Conservation (phyloP, 768 basidiomycete species). For the Mycena capillaripes region DNA sequence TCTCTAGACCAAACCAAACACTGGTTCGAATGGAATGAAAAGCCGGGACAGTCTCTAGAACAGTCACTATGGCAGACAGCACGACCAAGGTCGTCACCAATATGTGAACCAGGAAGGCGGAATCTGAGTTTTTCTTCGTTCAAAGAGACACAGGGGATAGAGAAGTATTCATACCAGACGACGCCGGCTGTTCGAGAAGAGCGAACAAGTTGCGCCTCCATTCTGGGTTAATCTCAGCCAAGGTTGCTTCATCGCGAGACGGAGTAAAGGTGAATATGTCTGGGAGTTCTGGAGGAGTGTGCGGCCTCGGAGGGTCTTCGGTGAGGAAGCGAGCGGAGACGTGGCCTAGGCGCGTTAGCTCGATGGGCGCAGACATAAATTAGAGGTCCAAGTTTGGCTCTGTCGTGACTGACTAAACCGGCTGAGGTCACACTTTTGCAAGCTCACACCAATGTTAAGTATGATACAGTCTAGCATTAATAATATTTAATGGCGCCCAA, state of each 20-base stretch:
- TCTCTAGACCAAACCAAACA: conserved; percentile 91
- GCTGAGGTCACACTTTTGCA: neutral
- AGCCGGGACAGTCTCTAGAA: conserved; percentile 84
- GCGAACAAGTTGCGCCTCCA: conserved; percentile 79
- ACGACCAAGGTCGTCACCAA: conserved; percentile 70
- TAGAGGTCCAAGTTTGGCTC: neutral
- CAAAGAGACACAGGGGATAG: too few species aligned
- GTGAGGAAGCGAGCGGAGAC: conserved; percentile 55
- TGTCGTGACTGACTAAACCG: neutral
- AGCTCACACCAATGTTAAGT: too few species aligned
- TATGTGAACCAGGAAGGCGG: conserved; percentile 70
- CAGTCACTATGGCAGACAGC: conserved; percentile 80
- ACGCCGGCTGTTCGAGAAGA: conserved; percentile 85
- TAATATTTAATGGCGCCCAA: too few species aligned
- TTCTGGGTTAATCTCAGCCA: conserved; percentile 55
- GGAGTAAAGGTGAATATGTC: conserved; percentile 55
- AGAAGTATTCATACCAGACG: conserved; percentile 53
- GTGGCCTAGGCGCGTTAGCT: conserved; percentile 45
- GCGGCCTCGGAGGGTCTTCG: conserved; percentile 52
- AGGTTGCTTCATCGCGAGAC: conserved; percentile 52
- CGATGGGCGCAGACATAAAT: conserved; percentile 39
- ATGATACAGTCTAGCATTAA: too few species aligned
- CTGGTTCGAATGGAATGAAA: conserved; percentile 78
- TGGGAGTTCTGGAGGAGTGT: conserved; percentile 50
- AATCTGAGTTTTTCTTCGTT: conserved; percentile 39